Evolutionary conservation across 2,329 filamentous ascomycete genomes (phyloP).

Genomic region (Cladosporium sp.): DNA sequence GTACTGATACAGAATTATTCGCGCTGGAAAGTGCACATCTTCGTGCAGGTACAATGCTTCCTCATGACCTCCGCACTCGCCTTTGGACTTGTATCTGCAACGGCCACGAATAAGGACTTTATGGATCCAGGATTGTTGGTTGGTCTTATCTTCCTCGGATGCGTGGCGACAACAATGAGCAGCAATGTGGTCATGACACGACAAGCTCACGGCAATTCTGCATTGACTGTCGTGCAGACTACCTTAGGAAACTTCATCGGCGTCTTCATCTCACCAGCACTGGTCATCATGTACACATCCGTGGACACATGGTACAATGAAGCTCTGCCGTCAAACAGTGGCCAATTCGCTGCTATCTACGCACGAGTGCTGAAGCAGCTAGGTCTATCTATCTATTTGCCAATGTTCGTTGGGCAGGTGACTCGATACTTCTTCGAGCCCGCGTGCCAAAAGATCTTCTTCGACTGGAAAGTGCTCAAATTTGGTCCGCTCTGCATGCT

Average conservation of each 20-base stretch:
- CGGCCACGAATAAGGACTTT: slow-evolving; percentile 49
- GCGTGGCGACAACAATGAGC: slow-evolving; percentile 70
- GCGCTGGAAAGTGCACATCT: slow-evolving; percentile 67
- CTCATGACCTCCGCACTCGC: slow-evolving; percentile 64
- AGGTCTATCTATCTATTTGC: slow-evolving; percentile 65
- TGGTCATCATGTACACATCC: slow-evolving; percentile 63
- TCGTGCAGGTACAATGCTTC: slow-evolving; percentile 68
- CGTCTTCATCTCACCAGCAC: slow-evolving; percentile 66
- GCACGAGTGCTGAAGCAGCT: slow-evolving; percentile 66
- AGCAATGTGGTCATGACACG: slow-evolving; percentile 74
- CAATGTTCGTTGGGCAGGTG: slow-evolving; percentile 61
- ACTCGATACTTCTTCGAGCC: slow-evolving; percentile 58
- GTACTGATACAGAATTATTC: slow-evolving; percentile 62
- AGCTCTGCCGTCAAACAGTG: slow-evolving; percentile 55
- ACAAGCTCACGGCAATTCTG: slow-evolving; percentile 62
- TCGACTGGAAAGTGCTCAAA: slow-evolving; percentile 49
- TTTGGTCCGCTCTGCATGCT: slow-evolving; percentile 47
- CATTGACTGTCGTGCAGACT: slow-evolving; percentile 57
- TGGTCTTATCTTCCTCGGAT: slow-evolving; percentile 67
- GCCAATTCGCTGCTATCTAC: slow-evolving; percentile 63
- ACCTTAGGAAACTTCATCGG: slow-evolving; percentile 69
- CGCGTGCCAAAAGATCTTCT: slow-evolving; percentile 55
- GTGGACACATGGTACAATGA: slow-evolving; percentile 55
- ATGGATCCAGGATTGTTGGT: slow-evolving; percentile 67
- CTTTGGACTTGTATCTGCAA: slow-evolving; percentile 56